Conservation (phyloP, 1,284 basidiomycete genomes). For the Hypsizygus ulmarius region DNA sequence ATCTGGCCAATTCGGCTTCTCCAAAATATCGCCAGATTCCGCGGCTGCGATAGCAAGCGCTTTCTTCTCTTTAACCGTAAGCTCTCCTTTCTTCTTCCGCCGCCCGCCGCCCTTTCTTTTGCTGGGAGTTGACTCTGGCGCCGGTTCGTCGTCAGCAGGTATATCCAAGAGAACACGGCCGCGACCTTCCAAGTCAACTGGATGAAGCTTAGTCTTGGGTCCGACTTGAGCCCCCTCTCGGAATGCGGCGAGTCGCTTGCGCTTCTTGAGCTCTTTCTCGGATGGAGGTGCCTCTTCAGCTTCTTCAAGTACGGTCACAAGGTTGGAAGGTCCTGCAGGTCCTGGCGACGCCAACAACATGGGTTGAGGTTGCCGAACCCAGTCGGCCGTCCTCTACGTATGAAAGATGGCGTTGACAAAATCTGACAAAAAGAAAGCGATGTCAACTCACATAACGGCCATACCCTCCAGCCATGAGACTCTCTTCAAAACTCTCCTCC, state of each 20-base stretch:
- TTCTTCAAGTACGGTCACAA: constrained; percentile 35
- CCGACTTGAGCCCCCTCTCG: constrained; percentile 25
- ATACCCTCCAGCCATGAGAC: constrained; percentile 74
- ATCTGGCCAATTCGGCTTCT: constrained; percentile 73
- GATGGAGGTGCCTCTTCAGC: constrained; percentile 40
- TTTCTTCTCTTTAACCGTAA: constrained; percentile 30
- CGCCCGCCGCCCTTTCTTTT: constrained; percentile 36
- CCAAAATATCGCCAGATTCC: constrained; percentile 25
- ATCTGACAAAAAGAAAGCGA: neutral
- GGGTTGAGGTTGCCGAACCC: constrained; percentile 50
- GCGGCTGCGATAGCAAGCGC: constrained; percentile 19
- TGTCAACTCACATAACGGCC: constrained; percentile 57
- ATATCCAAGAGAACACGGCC: constrained; percentile 64
- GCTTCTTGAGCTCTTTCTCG: constrained; percentile 63
- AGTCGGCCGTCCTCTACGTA: constrained; percentile 47
- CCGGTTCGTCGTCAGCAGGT: constrained; percentile 29
- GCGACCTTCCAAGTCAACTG: constrained; percentile 62
- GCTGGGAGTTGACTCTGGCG: constrained; percentile 27
- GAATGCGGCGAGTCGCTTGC: constrained; percentile 64
- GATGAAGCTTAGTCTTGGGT: constrained; percentile 41
- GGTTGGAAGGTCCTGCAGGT: constrained; percentile 38
- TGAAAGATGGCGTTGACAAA: constrained; percentile 1
- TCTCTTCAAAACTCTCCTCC: constrained; percentile 79
- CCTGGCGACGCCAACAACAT: constrained; percentile 40
- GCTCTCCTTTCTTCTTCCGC: constrained; percentile 38